Evolutionary conservation across 2,329 filamentous ascomycete species (phyloP).

Genomic region (Peltaster fructicola): DNA sequence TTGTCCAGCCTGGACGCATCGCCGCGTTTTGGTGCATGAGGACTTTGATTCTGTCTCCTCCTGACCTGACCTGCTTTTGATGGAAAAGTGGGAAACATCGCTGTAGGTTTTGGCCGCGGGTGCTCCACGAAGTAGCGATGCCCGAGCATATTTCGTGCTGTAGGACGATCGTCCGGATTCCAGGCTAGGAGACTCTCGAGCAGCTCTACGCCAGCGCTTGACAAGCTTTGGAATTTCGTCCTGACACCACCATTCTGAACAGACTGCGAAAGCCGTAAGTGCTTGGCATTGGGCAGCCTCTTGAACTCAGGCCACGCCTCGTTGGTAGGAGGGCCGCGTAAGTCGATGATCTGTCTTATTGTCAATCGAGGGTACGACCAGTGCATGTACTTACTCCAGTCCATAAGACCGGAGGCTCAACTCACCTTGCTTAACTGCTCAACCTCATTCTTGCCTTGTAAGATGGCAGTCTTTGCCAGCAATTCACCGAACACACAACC

Average conservation of each 20-base stretch:
- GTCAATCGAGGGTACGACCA: conserved; percentile 7
- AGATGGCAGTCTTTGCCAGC: conserved; percentile 60
- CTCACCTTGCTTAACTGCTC: conserved; percentile 57
- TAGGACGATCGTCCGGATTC: conserved; percentile 54
- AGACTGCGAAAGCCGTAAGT: conserved; percentile 46
- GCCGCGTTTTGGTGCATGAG: conserved; percentile 67
- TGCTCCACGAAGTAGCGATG: conserved; percentile 81
- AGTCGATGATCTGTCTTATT: conserved; percentile 51
- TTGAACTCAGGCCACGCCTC: conserved; percentile 74
- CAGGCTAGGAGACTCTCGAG: conserved; percentile 54
- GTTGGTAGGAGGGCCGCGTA: conserved; percentile 73
- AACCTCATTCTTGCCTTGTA: conserved; percentile 84
- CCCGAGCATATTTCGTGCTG: conserved; percentile 53
- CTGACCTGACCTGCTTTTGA: conserved; percentile 87
- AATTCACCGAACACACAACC: conserved; percentile 94
- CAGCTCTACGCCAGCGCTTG: conserved; percentile 52
- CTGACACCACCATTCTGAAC: conserved; percentile 40
- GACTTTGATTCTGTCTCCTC: conserved; percentile 52
- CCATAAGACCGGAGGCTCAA: conserved; percentile 10
- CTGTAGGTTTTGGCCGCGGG: conserved; percentile 73
- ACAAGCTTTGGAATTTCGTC: conserved; percentile 65
- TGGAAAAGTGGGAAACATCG: conserved; percentile 93
- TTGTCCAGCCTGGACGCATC: conserved; percentile 22
- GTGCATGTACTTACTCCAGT: conserved; percentile 13
- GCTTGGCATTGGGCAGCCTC: conserved; percentile 69